Base-by-base conservation (phyloP, 164 flowering plant species). In the Pachysandra terminalis region DNA sequence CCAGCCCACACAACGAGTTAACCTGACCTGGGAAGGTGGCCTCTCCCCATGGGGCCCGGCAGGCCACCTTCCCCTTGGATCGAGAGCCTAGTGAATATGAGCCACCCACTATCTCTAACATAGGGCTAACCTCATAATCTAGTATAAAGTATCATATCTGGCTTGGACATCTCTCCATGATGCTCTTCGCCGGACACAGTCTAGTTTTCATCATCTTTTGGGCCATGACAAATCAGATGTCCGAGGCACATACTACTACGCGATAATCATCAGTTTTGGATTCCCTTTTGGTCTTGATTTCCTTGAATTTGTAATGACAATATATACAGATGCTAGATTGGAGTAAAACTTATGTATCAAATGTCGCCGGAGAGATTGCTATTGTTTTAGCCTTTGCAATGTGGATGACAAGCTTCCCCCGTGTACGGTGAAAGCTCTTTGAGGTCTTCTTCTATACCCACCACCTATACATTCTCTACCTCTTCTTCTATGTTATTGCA, bases 371-470 rank as follows among this genome's bases (percentile, higher is more conserved):
- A 59, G 98, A 90, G 71, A 9, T 93, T 2, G 65, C 90, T 1
- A n/a, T 73, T 89, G 68, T 19, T 84, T 64, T 91, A 59, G 64
- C 49, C 57, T n/a, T n/a, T n/a, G n/a, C n/a, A n/a, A 59, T 91
- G 79, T 93, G 97, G 98, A 76, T 66, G 7, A 84, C 92, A 22
- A 82, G 86, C 26, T 64, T 81, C 66, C 87, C 90, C 7, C 59
- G 71, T 6, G 73, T 91, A 5, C 71, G 97, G 61, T 74, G 83
- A 40, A 87, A 82, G 72, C 56, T 81, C 69, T 93, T 88, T 57
- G 97, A 89, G 79, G 83, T 93, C 73, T 93, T 93, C 85, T 87
- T 85, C 61, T 93, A 87, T 83, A 82, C 91, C 0, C 97, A 91
- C 69, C 64, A 91, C 56, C 84, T 93, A 60, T 93, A 93, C 84